phyloP scores from a whole-genome alignment of 257 asterid species.

The Cinchona pubescens region DNA sequence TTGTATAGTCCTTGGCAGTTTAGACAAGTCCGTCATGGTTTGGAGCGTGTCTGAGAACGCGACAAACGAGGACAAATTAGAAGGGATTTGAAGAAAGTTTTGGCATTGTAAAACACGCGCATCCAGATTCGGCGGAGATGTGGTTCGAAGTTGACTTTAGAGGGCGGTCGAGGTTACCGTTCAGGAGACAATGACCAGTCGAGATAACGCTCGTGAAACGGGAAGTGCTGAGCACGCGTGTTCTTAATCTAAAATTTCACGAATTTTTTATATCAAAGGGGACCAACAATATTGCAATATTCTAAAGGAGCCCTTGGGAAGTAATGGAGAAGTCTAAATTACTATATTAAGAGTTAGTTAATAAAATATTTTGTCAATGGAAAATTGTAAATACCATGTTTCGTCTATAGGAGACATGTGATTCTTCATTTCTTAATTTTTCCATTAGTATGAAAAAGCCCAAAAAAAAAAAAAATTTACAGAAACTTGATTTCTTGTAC shows the following conservation, averaged over 20 bases:
- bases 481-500: neutral
- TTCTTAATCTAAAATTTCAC: no score
- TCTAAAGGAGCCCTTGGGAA: no score
- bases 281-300: no score
- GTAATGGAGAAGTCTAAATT: no score
- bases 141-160: neutral
- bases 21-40: conserved; percentile 65
- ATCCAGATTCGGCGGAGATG: neutral
- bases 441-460: neutral
- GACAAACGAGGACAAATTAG: neutral
- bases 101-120: neutral
- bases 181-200: no score
- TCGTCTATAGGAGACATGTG: neutral
- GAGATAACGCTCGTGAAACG: neutral
- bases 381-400: neutral
- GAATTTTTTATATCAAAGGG: no score
- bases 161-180: no score
- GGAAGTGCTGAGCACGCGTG: conserved; percentile 5
- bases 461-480: neutral
- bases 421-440: neutral
- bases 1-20: conserved; percentile 73
- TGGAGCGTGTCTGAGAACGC: conserved; percentile 58
- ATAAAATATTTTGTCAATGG: neutral
- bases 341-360: neutral
- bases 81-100: neutral